A percentile compares a stretch with the other conserved stretches of the same genome.
Evolutionary conservation across 2,329 filamentous ascomycete species (phyloP).

Genomic region (Arachnomyces sp.): DNA sequence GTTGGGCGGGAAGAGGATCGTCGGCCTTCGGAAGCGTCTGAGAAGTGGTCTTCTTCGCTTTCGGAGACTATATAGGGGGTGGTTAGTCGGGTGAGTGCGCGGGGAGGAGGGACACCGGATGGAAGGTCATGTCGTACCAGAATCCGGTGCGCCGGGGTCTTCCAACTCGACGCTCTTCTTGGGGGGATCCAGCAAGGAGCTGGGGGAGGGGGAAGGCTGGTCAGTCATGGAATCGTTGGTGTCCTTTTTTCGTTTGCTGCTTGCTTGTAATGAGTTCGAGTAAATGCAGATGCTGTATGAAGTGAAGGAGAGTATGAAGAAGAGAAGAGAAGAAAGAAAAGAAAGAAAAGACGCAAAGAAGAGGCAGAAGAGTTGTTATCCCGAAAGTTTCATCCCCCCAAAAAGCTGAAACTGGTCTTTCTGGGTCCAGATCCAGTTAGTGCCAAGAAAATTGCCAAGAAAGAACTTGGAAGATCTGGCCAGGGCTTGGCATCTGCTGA

Average conservation of each 20-base stretch:
- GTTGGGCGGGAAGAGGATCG: conserved; percentile 25
- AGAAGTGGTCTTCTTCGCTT: conserved; percentile 55
- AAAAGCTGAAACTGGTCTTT: no score
- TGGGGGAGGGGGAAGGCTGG: conserved; percentile 29
- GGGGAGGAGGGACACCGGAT: neutral
- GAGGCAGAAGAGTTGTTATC: no score
- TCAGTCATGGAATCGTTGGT: conserved; percentile 25
- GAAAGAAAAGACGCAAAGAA: no score
- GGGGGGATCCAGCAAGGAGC: conserved; percentile 43
- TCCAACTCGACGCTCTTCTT: conserved; percentile 47
- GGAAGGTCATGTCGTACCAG: conserved; percentile 33
- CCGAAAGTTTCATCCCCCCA: no score
- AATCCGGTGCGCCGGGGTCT: conserved; percentile 49
- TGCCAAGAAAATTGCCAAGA: no score
- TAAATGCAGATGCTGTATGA: conserved; percentile 2
- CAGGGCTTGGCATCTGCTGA: no score
- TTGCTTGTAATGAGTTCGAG: no score
- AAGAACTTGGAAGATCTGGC: no score
- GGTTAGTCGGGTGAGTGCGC: conserved; percentile 12
- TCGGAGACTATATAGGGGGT: conserved; percentile 35
- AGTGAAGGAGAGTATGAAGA: conserved; percentile 6
- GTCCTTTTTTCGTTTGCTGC: no score
- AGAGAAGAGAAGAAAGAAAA: no score
- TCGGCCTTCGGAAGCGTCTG: conserved; percentile 54
- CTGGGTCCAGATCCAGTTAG: no score